A percentile compares a stretch with the other conserved stretches of the same genome.
Conservation (phyloP, 1,284 basidiomycete genomes). For the Papiliotrema laurentii region DNA sequence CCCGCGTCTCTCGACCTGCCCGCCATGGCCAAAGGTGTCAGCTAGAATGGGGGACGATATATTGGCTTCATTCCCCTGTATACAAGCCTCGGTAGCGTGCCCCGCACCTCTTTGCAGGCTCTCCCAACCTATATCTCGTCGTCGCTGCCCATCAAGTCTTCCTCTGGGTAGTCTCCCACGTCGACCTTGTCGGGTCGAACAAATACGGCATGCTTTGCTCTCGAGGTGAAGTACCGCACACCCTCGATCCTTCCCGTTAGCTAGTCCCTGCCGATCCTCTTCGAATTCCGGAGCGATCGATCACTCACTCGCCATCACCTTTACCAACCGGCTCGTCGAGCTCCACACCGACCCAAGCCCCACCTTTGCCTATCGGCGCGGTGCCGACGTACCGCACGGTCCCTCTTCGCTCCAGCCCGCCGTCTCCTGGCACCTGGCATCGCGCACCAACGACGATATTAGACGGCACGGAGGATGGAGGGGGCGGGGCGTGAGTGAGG, state of each 20-base stretch:
- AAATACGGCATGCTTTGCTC: constrained; percentile 75
- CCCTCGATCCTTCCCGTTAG: constrained; percentile 68
- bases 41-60: no score
- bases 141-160: constrained; percentile 64
- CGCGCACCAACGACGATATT: constrained; percentile 59
- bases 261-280: constrained; percentile 4
- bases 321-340: constrained; percentile 96
- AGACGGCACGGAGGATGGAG: constrained; percentile 18
- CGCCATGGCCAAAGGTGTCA: no score
- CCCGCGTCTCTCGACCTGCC: no score
- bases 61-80: no score
- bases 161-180: constrained; percentile 80
- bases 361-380: constrained; percentile 65
- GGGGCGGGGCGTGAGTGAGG: constrained; percentile 22
- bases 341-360: constrained; percentile 84
- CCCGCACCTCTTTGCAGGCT: no score
- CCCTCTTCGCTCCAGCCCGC: constrained; percentile 66
- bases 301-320: constrained; percentile 84
- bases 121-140: constrained; percentile 76
- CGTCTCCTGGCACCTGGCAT: constrained; percentile 64
- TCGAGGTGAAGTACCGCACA: constrained; percentile 75
- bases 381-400: constrained; percentile 77
- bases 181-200: constrained; percentile 77
- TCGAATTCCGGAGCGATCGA: no score
- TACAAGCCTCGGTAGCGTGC: no score